Percentiles rank a stretch among this genome's conserved stretches.
phyloP scores from a whole-genome alignment of 2,329 filamentous ascomycete species.

The Cercospora zeae-maydis region DNA sequence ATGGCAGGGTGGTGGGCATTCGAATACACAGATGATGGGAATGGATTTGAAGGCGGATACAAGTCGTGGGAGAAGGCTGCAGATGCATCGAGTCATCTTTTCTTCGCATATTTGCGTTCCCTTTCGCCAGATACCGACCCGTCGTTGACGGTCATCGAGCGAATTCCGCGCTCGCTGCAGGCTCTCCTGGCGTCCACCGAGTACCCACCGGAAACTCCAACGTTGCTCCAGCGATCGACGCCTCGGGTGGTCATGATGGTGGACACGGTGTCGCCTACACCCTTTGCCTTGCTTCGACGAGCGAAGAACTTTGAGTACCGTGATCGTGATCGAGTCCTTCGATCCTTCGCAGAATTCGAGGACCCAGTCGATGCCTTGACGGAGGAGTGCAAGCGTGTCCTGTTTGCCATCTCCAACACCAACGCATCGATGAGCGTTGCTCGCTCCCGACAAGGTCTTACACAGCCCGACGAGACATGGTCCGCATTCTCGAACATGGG shows the following conservation, averaged over 20 bases:
- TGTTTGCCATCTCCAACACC: slow-evolving; percentile 79
- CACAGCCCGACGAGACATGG: slow-evolving; percentile 73
- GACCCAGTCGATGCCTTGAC: slow-evolving; percentile 85
- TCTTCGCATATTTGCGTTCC: slow-evolving; percentile 94
- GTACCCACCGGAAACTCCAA: slow-evolving; percentile 79
- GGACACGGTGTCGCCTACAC: slow-evolving; percentile 88
- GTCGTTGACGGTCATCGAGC: slow-evolving; percentile 72
- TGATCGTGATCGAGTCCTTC: slow-evolving; percentile 78
- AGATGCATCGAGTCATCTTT: slow-evolving; percentile 92
- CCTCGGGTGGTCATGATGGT: slow-evolving; percentile 96
- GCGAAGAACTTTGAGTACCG: slow-evolving; percentile 95
- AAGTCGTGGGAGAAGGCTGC: slow-evolving; percentile 85
- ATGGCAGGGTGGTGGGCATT: slow-evolving; percentile 99
- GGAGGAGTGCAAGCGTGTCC: slow-evolving; percentile 87
- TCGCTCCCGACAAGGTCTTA: slow-evolving; percentile 49
- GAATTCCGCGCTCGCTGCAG: slow-evolving; percentile 85
- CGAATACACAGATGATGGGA: slow-evolving; percentile 79
- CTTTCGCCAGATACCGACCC: slow-evolving; percentile 72
- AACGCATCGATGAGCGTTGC: slow-evolving; percentile 75
- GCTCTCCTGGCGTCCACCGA: slow-evolving; percentile 87
- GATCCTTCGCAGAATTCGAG: slow-evolving; percentile 81
- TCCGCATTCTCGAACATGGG: slow-evolving; percentile 94
- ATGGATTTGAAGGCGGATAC: slow-evolving; percentile 93
- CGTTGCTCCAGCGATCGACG: slow-evolving; percentile 72
- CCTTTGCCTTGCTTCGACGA: slow-evolving; percentile 82